These are phyloP conservation scores for Termitomyces bulborhizus DNA, from an alignment of 768 basidiomycete genomes.

Conservation along the genomic window DNA sequence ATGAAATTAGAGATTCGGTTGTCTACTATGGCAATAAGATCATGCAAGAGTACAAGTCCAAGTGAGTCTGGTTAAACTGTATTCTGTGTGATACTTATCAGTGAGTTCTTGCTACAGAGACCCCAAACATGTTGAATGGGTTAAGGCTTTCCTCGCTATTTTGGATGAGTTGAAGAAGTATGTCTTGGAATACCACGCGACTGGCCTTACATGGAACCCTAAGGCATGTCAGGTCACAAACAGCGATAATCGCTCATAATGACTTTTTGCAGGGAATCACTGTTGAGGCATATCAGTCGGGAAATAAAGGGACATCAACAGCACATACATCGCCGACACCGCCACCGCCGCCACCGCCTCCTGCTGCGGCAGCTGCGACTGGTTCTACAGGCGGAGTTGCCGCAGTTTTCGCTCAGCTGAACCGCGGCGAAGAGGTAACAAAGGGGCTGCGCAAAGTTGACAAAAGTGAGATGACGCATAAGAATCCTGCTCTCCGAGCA, in stretches of 20 bases:
- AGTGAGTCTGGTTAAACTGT: conserved; percentile 42
- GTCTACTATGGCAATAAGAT: conserved; percentile 87
- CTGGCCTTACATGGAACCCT: conserved; percentile 86
- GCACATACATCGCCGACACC: conserved; percentile 51
- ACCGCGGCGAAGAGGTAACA: conserved; percentile 86
- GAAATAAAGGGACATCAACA: conserved; percentile 20
- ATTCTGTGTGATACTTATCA: conserved; percentile 4
- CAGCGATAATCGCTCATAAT: neutral
- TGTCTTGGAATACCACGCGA: conserved; percentile 77
- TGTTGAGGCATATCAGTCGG: conserved; percentile 45
- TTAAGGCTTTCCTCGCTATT: conserved; percentile 58
- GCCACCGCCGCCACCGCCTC: conserved; percentile 46
- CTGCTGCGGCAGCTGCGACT: conserved; percentile 36
- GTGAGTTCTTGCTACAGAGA: conserved; percentile 45
- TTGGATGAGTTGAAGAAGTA: conserved; percentile 81
- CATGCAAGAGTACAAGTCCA: conserved; percentile 89
- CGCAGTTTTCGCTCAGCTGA: conserved; percentile 87
- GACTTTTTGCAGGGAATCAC: conserved; percentile 42
- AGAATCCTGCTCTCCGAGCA: conserved; percentile 87
- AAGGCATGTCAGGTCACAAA: conserved; percentile 39
- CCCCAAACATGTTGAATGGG: conserved; percentile 85
- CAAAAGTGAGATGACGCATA: conserved; percentile 97
- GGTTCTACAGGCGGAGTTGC: conserved; percentile 47
- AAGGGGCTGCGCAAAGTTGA: conserved; percentile 91
- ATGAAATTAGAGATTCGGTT: conserved; percentile 78